Evolutionary conservation across 371 early-diverging fungal genomes (phyloP).

Genomic region (Sporodiniella umbellata): DNA sequence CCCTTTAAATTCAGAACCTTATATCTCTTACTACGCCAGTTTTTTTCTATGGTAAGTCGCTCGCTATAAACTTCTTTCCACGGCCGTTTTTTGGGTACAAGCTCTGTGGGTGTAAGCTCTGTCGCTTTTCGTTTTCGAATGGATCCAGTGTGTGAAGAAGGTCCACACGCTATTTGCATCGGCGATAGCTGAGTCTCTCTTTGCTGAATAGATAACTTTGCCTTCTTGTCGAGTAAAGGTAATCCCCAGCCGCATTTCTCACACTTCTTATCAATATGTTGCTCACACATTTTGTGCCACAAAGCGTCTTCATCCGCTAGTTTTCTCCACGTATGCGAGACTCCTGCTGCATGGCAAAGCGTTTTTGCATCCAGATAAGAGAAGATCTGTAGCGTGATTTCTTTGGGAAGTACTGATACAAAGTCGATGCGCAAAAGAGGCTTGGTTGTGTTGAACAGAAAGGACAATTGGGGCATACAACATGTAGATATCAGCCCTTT

Average conservation of each 20-base stretch:
- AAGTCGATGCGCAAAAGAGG: conserved; percentile 80
- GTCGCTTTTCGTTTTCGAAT: not conserved
- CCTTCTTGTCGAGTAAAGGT: conserved; percentile 60
- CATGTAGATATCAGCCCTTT: conserved; percentile 70
- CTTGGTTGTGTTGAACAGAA: conserved; percentile 63
- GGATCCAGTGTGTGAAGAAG: not conserved
- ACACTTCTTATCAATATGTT: conserved; percentile 95
- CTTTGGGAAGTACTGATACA: conserved; percentile 70
- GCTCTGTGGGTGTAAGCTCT: not conserved
- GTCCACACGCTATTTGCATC: conserved; percentile 9
- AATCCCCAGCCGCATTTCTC: conserved; percentile 95
- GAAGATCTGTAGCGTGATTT: conserved; percentile 77
- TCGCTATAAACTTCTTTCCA: conserved; percentile 88
- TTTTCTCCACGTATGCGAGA: conserved; percentile 73
- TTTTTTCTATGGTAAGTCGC: conserved; percentile 77
- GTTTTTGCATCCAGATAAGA: conserved; percentile 89
- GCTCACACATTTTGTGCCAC: conserved; percentile 96
- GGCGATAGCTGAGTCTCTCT: not conserved
- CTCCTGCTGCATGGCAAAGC: conserved; percentile 88
- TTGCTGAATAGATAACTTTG: not conserved
- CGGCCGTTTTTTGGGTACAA: conserved; percentile 32
- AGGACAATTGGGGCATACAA: conserved; percentile 80
- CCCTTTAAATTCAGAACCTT: conserved; percentile 56
- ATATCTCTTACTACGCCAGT: conserved; percentile 81
- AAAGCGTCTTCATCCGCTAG: conserved; percentile 87